phyloP scores from a whole-genome alignment of 352 stramenopile genomes.

The Pythium volutum region DNA sequence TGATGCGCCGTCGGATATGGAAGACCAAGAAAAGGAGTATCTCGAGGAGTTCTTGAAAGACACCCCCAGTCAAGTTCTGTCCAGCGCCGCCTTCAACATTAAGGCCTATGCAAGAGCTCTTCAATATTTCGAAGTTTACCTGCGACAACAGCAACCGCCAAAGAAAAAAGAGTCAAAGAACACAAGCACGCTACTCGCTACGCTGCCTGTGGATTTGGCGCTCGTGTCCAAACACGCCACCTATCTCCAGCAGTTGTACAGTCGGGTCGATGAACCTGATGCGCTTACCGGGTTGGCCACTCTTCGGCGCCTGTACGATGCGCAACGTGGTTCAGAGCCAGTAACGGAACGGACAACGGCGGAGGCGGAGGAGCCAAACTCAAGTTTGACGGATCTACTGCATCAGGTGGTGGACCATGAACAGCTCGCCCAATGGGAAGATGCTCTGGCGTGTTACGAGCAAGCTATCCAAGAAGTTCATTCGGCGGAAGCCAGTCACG shows the following conservation, averaged over 20 bases:
- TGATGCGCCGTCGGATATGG: conserved; percentile 28
- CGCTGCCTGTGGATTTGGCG: conserved; percentile 25
- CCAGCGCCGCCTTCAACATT: conserved; percentile 37
- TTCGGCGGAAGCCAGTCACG: conserved; percentile 18
- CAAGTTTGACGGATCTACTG: conserved; percentile 31
- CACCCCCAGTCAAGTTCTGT: conserved; percentile 34
- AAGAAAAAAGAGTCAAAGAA: conserved; percentile 15
- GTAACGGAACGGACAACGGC: conserved; percentile 6
- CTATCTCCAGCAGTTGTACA: conserved; percentile 42
- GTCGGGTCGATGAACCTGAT: conserved; percentile 38
- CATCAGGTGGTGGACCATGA: conserved; percentile 41
- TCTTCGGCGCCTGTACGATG: conserved; percentile 28
- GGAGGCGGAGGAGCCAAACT: conserved; percentile 11
- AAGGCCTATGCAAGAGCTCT: conserved; percentile 39
- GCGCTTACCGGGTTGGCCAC: conserved; percentile 36
- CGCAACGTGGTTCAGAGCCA: conserved; percentile 18
- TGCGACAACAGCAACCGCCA: conserved; percentile 30
- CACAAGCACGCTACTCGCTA: conserved; percentile 18
- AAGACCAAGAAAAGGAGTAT: conserved; percentile 46
- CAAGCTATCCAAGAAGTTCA: conserved; percentile 44
- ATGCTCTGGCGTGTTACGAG: conserved; percentile 44
- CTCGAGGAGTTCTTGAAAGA: conserved; percentile 49
- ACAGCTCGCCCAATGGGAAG: conserved; percentile 43
- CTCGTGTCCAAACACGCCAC: conserved; percentile 31
- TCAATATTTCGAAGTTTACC: conserved; percentile 46